phyloP scores from a whole-genome alignment of 2,329 filamentous ascomycete species.

The Fusarium pininemorale region DNA sequence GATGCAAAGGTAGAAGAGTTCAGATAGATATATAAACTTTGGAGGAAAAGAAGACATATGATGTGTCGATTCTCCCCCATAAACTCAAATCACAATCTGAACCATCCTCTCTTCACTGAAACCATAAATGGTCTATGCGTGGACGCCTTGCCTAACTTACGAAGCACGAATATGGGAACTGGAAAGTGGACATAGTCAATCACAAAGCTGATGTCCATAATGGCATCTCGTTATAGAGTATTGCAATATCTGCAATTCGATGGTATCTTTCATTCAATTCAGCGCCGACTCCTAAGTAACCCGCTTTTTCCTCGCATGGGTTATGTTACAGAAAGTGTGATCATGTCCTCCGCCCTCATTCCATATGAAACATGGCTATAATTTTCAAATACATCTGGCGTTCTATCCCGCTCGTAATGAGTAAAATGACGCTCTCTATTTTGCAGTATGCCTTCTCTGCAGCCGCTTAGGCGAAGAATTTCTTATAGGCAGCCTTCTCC shows the following conservation, averaged over 20 bases:
- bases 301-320: slow-evolving; percentile 39
- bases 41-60: background rate
- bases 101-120: background rate
- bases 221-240: slow-evolving; percentile 5
- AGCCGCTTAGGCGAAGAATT: slow-evolving; percentile 74
- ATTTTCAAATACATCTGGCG: slow-evolving; percentile 23
- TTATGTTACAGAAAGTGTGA: slow-evolving; percentile 37
- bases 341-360: slow-evolving; percentile 23
- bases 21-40: background rate
- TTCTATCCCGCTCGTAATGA: slow-evolving; percentile 16
- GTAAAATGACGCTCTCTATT: slow-evolving; percentile 17
- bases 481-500: slow-evolving; percentile 92
- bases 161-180: background rate
- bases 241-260: slow-evolving; percentile 40
- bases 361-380: slow-evolving; percentile 15
- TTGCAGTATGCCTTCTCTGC: background rate
- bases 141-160: background rate
- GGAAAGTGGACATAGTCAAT: background rate
- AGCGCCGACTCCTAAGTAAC: slow-evolving; percentile 42
- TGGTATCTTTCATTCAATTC: slow-evolving; percentile 45
- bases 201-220: background rate
- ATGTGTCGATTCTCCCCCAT: too few relatives aligned
- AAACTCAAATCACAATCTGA: background rate
- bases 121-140: background rate
- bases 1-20: background rate